These are phyloP conservation scores for Cryptococcus maquisensis DNA, from an alignment of 1,284 basidiomycete genomes.

Conservation along the genomic window DNA sequence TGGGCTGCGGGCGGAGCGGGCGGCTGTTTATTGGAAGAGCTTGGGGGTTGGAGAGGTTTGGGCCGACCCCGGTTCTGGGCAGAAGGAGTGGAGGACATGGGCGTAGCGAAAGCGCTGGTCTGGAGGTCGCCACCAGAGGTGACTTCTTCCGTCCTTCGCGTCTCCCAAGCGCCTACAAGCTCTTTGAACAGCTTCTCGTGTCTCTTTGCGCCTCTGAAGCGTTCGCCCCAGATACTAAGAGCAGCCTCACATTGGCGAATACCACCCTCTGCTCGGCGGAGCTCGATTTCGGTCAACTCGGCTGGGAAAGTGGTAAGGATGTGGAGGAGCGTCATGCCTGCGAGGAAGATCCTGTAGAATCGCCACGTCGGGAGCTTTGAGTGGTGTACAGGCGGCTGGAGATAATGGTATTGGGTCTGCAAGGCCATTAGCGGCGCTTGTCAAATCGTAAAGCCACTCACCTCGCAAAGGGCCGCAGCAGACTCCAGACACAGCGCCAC, in stretches of 20 bases:
- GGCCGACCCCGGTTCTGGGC: background rate
- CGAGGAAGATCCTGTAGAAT: conserved; percentile 28
- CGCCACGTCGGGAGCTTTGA: conserved; percentile 24
- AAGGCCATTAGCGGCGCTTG: background rate
- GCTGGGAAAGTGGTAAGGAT: conserved; percentile 11
- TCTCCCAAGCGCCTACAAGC: conserved; percentile 16
- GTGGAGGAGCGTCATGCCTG: conserved; percentile 30
- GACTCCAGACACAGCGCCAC: conserved; percentile 21
- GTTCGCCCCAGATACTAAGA: conserved; percentile 11
- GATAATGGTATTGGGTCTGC: conserved; percentile 11
- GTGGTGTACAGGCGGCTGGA: conserved; percentile 10
- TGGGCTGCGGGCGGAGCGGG: background rate
- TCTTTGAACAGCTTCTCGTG: conserved; percentile 20
- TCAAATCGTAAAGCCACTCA: background rate
- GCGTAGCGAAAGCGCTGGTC: background rate
- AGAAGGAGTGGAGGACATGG: no score
- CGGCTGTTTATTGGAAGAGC: background rate
- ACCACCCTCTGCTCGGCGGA: conserved; percentile 11
- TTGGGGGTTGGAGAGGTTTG: background rate
- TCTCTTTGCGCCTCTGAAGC: conserved; percentile 11
- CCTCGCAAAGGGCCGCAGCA: conserved; percentile 25
- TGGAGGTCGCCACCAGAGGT: background rate
- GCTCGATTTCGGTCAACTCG: conserved; percentile 8
- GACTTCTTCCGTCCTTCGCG: background rate
- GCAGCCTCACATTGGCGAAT: conserved; percentile 16